Evolutionary conservation across 2,329 filamentous ascomycete genomes (phyloP), one percentile per base, ranked within the genome.

Genomic region (Escovopsis weberi): DNA sequence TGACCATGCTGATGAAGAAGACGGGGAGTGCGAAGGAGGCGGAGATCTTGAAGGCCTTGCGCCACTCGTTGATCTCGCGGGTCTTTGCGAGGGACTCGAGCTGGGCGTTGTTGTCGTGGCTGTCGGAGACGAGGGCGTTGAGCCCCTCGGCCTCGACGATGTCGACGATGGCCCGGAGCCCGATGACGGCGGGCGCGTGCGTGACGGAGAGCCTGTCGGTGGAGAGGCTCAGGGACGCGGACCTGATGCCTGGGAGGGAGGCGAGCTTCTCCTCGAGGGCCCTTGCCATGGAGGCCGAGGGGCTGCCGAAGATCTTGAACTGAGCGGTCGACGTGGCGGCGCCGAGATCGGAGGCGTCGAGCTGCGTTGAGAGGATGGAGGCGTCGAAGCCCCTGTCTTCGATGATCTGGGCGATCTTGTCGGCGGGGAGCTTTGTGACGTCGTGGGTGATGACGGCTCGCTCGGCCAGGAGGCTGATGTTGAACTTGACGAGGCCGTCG

Each of bases 71-170:
- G 48, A 98, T 94, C 61, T 98, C 91, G 52, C 85, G 85, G 0
- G 91, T 96, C 65, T 98, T 98, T 8, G 91, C 84, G 2, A 98
- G 72, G 1, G 91, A 96, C 60, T 96, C 87, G 2, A 98, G 74
- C 58, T 98, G 91, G 1, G 91, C 89, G 55, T 94, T 94, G 59
- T 94, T 96, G 63, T 98, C 91, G 53, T 96, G 86, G 42, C 80
- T 82, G 50, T 96, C 89, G 1, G 88, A 81, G 10, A 96, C 75
- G 2, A 98, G 68, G 1, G 89, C 91, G 57, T 95, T 94, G 59
- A 84, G 85, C 2, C 89, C 88, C 18, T 76, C 69, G n/a, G 71
- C 69, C 62, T 98, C 89, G 37, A 95, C 76, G 0, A 75, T 66
- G 53, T 88, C 85, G 7, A 95, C 89, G 32, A 96, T 73, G 4